Base-by-base conservation (phyloP, 2,329 filamentous ascomycete genomes). In the Penicillium sp. region DNA sequence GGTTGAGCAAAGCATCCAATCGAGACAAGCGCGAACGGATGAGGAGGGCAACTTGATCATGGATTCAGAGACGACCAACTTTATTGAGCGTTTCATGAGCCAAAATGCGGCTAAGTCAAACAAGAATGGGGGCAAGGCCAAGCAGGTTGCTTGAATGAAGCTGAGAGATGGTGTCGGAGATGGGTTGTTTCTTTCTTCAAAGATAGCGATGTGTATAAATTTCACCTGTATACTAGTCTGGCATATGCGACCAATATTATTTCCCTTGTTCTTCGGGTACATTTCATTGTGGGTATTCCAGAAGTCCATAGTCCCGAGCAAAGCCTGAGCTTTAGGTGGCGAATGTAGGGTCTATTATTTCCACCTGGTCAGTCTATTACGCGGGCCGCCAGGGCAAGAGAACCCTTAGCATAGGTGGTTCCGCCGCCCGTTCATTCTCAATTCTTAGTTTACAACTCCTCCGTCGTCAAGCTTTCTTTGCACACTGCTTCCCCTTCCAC, bases 61-160 rank as follows among this genome's bases (percentile, higher is more conserved):
- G 63, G 66, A 72, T 44, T 46, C 65, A 41, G 60, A 69, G 49
- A 77, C 77, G 11, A 60, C 57, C 41, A 58, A 65, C 27, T 78
- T 78, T 61, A 77, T 78, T 58, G 67, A 72, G 46, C 65, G 69
- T 11, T 77, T 74, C 59, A 70, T 78, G 69, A 64, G 67, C 55
- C 58, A 65, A 56, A 65, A 66, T 44, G 41, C 49, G 35, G 24
- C n/a, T 27, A 50, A 57, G 31, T 37, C 56, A 9, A 54, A 43
- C 44, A 31, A 39, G 36, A 54, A 50, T 22, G 31, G 50, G 18
- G 36, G n/a, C 27, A 54, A 60, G 52, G 22, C 54, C 35, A 63
- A 59, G 55, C 46, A 59, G 22, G 43, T 58, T 33, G 63, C 59
- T 56, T 64, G 43, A 60, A 24, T 35, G 27, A 19, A 56, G 24